phyloP scores from a whole-genome alignment of 2,329 filamentous ascomycete genomes.

The Kalmusia sp. region DNA sequence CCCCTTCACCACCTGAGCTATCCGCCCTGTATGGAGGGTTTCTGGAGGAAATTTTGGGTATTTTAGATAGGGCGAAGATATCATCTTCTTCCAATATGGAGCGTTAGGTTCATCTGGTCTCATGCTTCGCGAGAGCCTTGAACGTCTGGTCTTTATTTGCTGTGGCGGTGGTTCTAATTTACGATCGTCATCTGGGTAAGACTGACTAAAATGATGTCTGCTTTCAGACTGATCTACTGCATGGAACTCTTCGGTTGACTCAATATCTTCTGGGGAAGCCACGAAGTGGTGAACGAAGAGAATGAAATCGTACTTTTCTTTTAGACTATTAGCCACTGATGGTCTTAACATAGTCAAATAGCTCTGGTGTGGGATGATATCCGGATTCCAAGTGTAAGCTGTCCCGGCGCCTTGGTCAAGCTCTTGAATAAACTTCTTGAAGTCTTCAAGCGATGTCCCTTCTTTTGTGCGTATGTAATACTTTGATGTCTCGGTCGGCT shows the following conservation, averaged over 20 bases:
- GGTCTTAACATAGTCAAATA: not conserved
- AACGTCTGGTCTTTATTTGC: too few species aligned
- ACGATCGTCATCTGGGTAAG: not conserved
- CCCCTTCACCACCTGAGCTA: conserved; percentile 1
- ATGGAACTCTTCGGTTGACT: not conserved
- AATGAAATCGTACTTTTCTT: not conserved
- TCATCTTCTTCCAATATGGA: conserved; percentile 5
- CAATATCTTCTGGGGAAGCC: not conserved
- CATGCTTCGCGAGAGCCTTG: not conserved
- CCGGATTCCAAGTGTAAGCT: not conserved
- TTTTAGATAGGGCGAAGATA: not conserved
- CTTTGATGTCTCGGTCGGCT: not conserved
- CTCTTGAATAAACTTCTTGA: conserved; percentile 1
- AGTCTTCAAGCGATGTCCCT: not conserved
- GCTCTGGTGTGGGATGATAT: not conserved
- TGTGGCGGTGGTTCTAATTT: too few species aligned
- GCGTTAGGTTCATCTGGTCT: not conserved
- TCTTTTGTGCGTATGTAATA: not conserved
- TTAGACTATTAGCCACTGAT: not conserved
- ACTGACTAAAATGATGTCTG: not conserved
- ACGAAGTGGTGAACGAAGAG: not conserved
- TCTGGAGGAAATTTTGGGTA: not conserved
- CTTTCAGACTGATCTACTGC: not conserved
- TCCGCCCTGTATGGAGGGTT: conserved; percentile 3
- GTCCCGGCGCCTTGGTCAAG: not conserved